Percentiles rank a stretch among this genome's conserved stretches.
Evolutionary conservation across 2,329 filamentous ascomycete genomes (phyloP).

Genomic region (Colletotrichum chlorophyti): DNA sequence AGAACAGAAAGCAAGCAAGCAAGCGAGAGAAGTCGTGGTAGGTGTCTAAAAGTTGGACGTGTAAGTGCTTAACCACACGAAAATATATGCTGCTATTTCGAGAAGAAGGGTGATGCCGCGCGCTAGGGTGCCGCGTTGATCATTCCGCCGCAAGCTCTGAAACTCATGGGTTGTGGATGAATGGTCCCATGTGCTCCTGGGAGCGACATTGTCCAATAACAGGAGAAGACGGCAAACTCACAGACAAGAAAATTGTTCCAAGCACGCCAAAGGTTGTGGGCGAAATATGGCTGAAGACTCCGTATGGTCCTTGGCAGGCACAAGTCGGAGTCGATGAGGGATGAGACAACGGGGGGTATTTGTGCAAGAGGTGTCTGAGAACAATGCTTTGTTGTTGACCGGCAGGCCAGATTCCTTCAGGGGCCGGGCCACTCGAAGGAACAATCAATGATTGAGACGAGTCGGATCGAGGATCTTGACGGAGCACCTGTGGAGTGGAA

Average conservation of each 20-base stretch:
- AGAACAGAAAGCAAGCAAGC: not conserved
- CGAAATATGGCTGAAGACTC: not conserved
- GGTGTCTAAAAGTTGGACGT: constrained; percentile 10
- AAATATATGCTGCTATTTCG: constrained; percentile 19
- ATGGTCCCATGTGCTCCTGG: constrained; percentile 7
- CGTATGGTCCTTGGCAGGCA: constrained; percentile 16
- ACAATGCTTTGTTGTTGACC: constrained; percentile 19
- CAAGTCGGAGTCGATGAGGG: constrained; percentile 6
- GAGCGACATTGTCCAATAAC: constrained; percentile 1
- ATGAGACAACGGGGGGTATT: constrained; percentile 16
- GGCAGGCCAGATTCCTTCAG: not conserved
- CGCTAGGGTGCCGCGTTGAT: constrained; percentile 23
- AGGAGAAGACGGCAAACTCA: constrained; percentile 17
- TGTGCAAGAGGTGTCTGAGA: not conserved
- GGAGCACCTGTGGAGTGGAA: constrained; percentile 13
- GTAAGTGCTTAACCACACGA: constrained; percentile 16
- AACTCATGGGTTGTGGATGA: constrained; percentile 7
- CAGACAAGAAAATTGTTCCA: not conserved
- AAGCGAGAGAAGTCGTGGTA: not conserved
- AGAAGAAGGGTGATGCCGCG: constrained; percentile 27
- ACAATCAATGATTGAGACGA: constrained; percentile 7
- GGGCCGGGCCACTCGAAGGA: not conserved
- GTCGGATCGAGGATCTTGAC: not conserved
- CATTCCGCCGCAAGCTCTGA: constrained; percentile 23
- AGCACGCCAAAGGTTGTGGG: not conserved